phyloP scores from a whole-genome alignment of 768 basidiomycete species.

The Hydnomerulius pinastri region DNA sequence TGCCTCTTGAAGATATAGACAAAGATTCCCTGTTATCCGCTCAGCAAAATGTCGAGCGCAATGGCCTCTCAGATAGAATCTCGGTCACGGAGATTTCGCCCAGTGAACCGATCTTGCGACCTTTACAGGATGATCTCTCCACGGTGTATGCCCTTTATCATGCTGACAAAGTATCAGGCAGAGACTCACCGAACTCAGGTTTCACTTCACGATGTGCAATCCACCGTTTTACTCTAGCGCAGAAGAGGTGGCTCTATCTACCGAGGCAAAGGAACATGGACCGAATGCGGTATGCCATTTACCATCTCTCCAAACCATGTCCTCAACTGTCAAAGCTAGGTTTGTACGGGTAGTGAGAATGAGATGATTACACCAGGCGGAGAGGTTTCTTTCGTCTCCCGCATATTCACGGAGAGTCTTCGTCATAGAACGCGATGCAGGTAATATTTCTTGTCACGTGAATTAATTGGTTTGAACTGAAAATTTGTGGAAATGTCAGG shows the following conservation, averaged over 20 bases:
- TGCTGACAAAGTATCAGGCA: background rate
- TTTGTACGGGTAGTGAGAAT: constrained; percentile 81
- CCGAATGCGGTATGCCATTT: constrained; percentile 66
- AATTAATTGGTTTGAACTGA: background rate
- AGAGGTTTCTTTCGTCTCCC: constrained; percentile 73
- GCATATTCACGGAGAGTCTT: constrained; percentile 78
- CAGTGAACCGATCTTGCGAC: constrained; percentile 46
- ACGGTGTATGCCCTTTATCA: constrained; percentile 4
- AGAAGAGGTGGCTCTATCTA: constrained; percentile 64
- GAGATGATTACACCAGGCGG: constrained; percentile 94
- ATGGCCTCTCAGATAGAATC: constrained; percentile 57
- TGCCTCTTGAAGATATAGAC: constrained; percentile 64
- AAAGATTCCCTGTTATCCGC: constrained; percentile 58
- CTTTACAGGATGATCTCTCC: constrained; percentile 13
- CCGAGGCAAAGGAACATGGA: constrained; percentile 59
- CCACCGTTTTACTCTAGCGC: constrained; percentile 89
- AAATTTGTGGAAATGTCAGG: constrained; percentile 39
- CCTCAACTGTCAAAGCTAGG: constrained; percentile 40
- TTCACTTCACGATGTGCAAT: constrained; percentile 92
- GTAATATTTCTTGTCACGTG: constrained; percentile 35
- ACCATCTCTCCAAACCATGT: background rate
- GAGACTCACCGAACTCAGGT: constrained; percentile 33
- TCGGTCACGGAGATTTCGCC: constrained; percentile 40
- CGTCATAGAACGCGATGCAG: constrained; percentile 51
- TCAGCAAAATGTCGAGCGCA: constrained; percentile 53